A percentile compares a stretch with the other conserved stretches of the same genome.
Conservation (phyloP, 192 early-diverging fungal species). For the Backusella australiensis region DNA sequence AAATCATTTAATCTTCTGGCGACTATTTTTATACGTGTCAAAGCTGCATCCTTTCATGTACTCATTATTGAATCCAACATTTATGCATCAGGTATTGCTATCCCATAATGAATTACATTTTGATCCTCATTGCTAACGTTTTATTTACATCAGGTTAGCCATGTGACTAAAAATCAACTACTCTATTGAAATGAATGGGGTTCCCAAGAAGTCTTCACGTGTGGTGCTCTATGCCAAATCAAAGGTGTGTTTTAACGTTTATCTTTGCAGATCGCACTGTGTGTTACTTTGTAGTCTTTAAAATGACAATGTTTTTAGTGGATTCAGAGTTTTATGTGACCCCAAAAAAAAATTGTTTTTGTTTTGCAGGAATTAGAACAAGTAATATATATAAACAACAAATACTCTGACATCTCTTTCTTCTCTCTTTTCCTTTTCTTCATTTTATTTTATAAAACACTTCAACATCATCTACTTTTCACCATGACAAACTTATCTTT, state of each 20-base stretch:
- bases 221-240: background rate
- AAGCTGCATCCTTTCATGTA: too few species aligned
- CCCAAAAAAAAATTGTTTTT: background rate
- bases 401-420: background rate
- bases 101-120: background rate
- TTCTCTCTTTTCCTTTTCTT: background rate
- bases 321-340: background rate
- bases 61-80: too few species aligned
- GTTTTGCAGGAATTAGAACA: background rate
- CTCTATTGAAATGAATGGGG: background rate
- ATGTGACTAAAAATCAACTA: background rate
- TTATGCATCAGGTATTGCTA: too few species aligned
- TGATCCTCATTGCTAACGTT: background rate
- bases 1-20: background rate
- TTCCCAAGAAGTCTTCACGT: constrained; percentile 6
- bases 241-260: background rate
- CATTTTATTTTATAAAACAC: too few species aligned
- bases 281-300: background rate
- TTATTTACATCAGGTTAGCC: background rate
- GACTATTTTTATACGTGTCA: too few species aligned
- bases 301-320: background rate
- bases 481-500: constrained; percentile 15
- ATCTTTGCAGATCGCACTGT: background rate
- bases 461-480: too few species aligned
- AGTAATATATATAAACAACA: background rate